Evolutionary conservation across 306 rosid genomes (phyloP).

Genomic region (Coriaria nepalensis): DNA sequence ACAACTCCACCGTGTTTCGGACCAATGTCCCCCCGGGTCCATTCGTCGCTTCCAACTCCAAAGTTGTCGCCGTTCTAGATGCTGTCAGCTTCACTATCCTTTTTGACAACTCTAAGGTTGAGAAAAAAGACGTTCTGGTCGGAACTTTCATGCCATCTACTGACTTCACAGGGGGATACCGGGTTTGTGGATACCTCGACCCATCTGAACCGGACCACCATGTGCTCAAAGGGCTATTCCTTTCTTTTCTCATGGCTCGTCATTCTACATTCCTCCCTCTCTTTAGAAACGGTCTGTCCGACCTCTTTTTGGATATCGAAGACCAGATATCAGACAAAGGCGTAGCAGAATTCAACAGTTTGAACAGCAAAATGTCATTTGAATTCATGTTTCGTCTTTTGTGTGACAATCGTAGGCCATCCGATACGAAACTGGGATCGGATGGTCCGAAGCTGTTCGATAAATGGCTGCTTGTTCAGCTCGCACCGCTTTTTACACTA

Average conservation of each 20-base stretch:
- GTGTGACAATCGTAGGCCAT: conserved; percentile 25
- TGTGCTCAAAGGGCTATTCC: conserved; percentile 26
- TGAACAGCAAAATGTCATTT: conserved; percentile 18
- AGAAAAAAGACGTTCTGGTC: conserved; percentile 40
- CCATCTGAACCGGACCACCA: conserved; percentile 40
- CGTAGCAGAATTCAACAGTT: conserved; percentile 21
- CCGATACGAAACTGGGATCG: conserved; percentile 11
- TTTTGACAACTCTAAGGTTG: conserved; percentile 43
- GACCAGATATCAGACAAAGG: too few relatives aligned
- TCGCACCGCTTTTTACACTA: conserved; percentile 30
- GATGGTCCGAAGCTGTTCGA: conserved; percentile 23
- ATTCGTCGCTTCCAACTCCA: conserved; percentile 36
- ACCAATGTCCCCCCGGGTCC: conserved; percentile 77
- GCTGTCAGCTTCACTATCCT: conserved; percentile 46
- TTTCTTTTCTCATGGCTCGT: conserved; percentile 14
- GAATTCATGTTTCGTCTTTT: conserved; percentile 37
- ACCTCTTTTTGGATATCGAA: too few relatives aligned
- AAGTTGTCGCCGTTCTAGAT: conserved; percentile 46
- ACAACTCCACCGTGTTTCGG: conserved; percentile 51
- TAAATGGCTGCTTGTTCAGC: conserved; percentile 38
- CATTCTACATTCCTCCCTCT: conserved; percentile 37
- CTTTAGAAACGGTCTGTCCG: too few relatives aligned
- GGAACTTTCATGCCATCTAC: conserved; percentile 83
- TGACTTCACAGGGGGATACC: conserved; percentile 51
- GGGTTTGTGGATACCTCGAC: conserved; percentile 50